A percentile compares a stretch with the other conserved stretches of the same genome.
Evolutionary conservation across 305 asterid genomes (phyloP).

Genomic region (Solanum hybrid): DNA sequence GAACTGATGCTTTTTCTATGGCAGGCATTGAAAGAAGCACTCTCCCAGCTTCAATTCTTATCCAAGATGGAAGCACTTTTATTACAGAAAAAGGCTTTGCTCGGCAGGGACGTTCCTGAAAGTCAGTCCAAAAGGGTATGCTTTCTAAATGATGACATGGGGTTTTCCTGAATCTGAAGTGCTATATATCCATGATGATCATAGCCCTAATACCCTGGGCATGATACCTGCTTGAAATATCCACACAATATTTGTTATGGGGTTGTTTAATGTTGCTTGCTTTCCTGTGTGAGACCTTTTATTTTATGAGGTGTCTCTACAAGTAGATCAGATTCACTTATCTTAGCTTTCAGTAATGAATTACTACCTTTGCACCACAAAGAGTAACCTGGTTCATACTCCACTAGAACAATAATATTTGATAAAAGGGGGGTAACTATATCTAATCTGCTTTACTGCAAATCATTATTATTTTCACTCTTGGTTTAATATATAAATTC

Average conservation of each 20-base stretch:
- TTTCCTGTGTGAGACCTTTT: background rate
- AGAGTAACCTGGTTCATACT: background rate
- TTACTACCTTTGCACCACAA: background rate
- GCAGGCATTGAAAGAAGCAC: conserved; percentile 58
- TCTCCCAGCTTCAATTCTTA: conserved; percentile 47
- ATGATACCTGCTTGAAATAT: background rate
- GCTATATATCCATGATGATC: background rate
- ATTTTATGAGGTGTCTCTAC: background rate
- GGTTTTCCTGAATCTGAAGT: conserved; percentile 2
- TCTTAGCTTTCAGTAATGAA: background rate
- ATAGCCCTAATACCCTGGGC: background rate
- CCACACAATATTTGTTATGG: background rate
- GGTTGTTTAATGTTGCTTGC: background rate
- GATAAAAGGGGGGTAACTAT: background rate
- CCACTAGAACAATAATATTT: background rate
- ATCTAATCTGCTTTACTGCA: background rate
- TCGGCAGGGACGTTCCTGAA: conserved; percentile 30
- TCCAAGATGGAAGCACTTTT: conserved; percentile 63
- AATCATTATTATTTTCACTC: background rate
- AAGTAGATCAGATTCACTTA: background rate
- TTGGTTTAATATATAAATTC: background rate
- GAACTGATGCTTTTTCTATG: conserved; percentile 6
- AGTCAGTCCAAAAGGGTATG: conserved; percentile 49
- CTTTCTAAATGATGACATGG: conserved; percentile 4
- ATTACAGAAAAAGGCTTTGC: conserved; percentile 41